These are phyloP conservation scores for Azolla pinnata DNA, from an alignment of 75 land plant species.

Conservation along the genomic window DNA sequence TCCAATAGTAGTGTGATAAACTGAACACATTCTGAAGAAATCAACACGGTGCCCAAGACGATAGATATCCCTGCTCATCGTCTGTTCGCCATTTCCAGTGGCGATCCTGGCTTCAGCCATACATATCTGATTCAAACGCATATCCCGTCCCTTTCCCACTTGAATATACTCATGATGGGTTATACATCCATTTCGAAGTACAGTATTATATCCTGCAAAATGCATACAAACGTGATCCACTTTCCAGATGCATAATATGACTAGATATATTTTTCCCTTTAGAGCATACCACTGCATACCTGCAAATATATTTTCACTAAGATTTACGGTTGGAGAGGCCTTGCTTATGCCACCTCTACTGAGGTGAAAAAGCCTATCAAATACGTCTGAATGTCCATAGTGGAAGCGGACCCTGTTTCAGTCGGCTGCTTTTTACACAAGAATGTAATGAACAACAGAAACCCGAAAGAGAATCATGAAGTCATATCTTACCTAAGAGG, in stretches of 20 bases:
- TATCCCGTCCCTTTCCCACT: constrained; percentile 98
- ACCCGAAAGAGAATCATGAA: not conserved
- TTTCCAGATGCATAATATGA: no score
- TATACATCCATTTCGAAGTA: constrained; percentile 77
- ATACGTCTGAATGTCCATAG: constrained; percentile 97
- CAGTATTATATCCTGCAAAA: constrained; percentile 79
- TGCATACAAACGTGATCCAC: no score
- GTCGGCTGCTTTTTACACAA: not conserved
- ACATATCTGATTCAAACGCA: constrained; percentile 94
- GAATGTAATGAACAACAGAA: not conserved
- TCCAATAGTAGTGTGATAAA: constrained; percentile 87
- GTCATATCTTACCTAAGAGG: constrained; percentile 62
- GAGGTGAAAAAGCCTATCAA: constrained; percentile 88
- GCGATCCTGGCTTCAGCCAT: constrained; percentile 93
- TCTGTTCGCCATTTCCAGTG: constrained; percentile 96
- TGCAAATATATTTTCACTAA: constrained; percentile 95
- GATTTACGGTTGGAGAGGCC: constrained; percentile 80
- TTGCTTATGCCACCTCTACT: constrained; percentile 91
- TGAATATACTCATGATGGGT: constrained; percentile 99
- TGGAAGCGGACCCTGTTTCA: constrained; percentile 61
- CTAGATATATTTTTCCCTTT: no score
- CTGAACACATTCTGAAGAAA: constrained; percentile 94
- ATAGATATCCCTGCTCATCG: constrained; percentile 89
- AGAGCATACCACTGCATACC: constrained; percentile 22
- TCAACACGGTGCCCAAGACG: constrained; percentile 96